Evolutionary conservation across 148 eudicot species (phyloP).

Genomic region (Beta vulgaris): DNA sequence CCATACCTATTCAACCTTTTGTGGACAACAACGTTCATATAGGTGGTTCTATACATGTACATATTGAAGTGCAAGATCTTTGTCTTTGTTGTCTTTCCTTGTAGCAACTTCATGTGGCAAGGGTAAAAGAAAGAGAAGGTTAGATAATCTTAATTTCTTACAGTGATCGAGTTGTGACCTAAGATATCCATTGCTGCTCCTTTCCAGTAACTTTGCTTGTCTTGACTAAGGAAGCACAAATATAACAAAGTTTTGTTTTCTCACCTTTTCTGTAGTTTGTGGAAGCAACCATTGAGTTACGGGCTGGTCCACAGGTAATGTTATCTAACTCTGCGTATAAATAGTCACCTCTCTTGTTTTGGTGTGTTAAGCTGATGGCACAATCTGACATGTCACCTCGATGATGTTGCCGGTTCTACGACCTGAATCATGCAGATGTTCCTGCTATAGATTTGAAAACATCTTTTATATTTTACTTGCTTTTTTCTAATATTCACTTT

Average conservation of each 20-base stretch:
- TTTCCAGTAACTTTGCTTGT: not conserved
- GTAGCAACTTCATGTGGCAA: not conserved
- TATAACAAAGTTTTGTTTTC: slow-evolving; percentile 1
- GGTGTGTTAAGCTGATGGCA: not conserved
- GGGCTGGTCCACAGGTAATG: slow-evolving; percentile 62
- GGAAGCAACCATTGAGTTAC: slow-evolving; percentile 70
- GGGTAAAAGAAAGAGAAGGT: not conserved
- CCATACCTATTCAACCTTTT: too few relatives aligned
- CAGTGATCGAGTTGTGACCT: not conserved
- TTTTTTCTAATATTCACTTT: slow-evolving; percentile 22
- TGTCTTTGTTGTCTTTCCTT: not conserved
- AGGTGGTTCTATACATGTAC: too few relatives aligned
- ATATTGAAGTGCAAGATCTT: not conserved
- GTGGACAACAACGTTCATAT: too few relatives aligned
- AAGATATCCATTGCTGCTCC: not conserved
- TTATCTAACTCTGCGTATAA: not conserved
- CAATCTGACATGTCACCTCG: not conserved
- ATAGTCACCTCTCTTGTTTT: not conserved
- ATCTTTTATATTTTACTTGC: not conserved
- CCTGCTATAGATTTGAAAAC: not conserved
- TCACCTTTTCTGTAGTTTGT: slow-evolving; percentile 66
- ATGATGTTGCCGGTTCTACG: not conserved
- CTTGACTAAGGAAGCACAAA: slow-evolving; percentile 1
- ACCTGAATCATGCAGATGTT: not conserved
- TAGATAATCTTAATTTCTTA: not conserved